phyloP scores from a whole-genome alignment of 805 yeast species.

The Blastobotrys attinorum region DNA sequence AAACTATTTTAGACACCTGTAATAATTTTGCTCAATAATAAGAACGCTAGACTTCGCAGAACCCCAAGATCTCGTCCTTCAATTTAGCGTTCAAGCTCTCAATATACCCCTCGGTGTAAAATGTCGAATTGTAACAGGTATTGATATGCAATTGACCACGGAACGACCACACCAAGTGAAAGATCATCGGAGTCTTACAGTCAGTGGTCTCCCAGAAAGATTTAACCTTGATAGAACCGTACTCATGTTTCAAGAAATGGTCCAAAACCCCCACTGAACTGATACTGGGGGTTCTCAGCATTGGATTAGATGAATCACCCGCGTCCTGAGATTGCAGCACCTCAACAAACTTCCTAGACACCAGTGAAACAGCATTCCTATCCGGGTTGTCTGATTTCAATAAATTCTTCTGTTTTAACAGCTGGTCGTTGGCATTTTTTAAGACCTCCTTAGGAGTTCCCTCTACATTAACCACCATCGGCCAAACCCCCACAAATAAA shows the following conservation, averaged over 20 bases:
- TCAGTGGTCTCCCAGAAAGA: slow-evolving; percentile 1
- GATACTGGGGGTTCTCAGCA: too few species aligned
- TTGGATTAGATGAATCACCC: too few species aligned
- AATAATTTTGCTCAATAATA: too few species aligned
- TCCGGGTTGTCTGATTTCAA: background rate
- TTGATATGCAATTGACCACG: slow-evolving; percentile 1
- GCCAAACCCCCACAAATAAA: slow-evolving; percentile 6
- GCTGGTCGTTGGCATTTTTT: background rate
- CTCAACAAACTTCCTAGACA: background rate
- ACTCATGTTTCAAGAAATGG: background rate
- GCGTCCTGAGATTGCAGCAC: background rate
- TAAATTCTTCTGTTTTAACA: background rate
- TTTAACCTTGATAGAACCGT: slow-evolving; percentile 1
- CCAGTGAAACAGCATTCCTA: background rate
- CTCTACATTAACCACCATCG: slow-evolving; percentile 2
- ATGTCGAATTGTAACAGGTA: slow-evolving; percentile 3
- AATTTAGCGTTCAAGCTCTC: too few species aligned
- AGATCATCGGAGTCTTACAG: slow-evolving; percentile 4
- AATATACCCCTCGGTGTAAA: background rate
- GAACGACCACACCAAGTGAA: slow-evolving; percentile 4
- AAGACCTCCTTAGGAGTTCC: background rate
- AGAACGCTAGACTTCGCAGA: too few species aligned
- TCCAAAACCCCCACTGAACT: too few species aligned
- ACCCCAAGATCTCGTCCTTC: too few species aligned
- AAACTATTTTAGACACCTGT: too few species aligned